phyloP scores from a whole-genome alignment of 2,329 filamentous ascomycete genomes.

The Cytospora paraplurivora region DNA sequence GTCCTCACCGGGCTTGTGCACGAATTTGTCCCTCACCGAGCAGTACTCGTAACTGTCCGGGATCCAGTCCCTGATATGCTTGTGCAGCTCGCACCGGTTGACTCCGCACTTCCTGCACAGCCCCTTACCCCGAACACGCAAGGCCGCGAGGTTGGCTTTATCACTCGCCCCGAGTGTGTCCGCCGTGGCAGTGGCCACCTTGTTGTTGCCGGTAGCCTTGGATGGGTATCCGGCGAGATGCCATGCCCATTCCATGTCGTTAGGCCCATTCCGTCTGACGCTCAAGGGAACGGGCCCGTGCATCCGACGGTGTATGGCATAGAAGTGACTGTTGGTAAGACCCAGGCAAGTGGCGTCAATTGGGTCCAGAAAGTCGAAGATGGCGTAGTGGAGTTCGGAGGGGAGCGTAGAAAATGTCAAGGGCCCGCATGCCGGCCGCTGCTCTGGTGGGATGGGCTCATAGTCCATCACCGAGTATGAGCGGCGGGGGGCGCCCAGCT shows the following conservation, averaged over 20 bases:
- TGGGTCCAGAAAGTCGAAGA: constrained; percentile 65
- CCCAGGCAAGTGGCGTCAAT: constrained; percentile 66
- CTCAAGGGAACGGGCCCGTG: constrained; percentile 59
- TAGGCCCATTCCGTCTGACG: constrained; percentile 60
- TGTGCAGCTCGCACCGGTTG: constrained; percentile 63
- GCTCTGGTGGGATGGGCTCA: constrained; percentile 55
- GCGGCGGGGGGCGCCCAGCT: constrained; percentile 51
- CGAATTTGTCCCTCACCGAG: constrained; percentile 60
- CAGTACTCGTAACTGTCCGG: constrained; percentile 61
- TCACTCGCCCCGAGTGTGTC: constrained; percentile 22
- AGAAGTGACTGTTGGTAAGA: constrained; percentile 59
- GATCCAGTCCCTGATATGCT: constrained; percentile 64
- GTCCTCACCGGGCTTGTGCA: constrained; percentile 48
- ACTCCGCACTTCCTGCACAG: constrained; percentile 65
- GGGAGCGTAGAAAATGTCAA: constrained; percentile 57
- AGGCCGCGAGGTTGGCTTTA: constrained; percentile 43
- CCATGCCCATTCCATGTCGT: constrained; percentile 67
- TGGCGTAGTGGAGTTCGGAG: constrained; percentile 59
- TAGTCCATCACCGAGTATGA: constrained; percentile 65
- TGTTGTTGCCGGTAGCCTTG: constrained; percentile 26
- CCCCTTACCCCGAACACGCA: constrained; percentile 59
- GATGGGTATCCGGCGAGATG: constrained; percentile 51
- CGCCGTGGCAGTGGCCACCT: constrained; percentile 17
- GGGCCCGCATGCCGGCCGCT: constrained; percentile 44
- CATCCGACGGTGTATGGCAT: constrained; percentile 59